Base-by-base conservation (phyloP, 176 grass and related monocot species). In the Lolium perenne region DNA sequence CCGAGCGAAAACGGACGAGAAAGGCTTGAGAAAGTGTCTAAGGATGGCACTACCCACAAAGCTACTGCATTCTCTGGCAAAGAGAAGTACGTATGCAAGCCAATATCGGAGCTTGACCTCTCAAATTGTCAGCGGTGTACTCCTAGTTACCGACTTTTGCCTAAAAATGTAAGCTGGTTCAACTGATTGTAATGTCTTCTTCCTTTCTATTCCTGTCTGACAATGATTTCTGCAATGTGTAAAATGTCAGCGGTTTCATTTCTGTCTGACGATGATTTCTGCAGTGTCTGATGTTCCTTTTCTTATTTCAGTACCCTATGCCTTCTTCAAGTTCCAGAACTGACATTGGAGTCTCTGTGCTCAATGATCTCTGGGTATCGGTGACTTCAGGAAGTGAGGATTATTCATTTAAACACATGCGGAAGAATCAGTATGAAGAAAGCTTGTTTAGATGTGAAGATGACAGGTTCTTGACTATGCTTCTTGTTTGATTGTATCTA, bases 361-460 rank as follows among this genome's bases (percentile, higher is more conserved):
- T 95, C 64, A 95, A 95, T 79, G 93, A 95, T 89, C 35, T 79
- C 6, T 95, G 93, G 93, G 93, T 95, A 48, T 92, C 93, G 38
- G 91, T 95, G 38, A 95, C 93, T 41, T 95, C 91, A 38, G 91
- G 93, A 91, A 95, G 91, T 71, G 93, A 95, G 63, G 93, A 95
- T 89, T 95, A 93, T 77, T 95, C 93, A 89, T 95, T 95, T 81
- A 93, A 93, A 78, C 93, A 95, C 83, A 95, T 95, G 93, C 71
- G 91, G 40, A 95, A 95, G 87, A 95, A 95, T 77, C 93, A 95
- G 63, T 95, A 95, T 38, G 93, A 93, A 90, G 93, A 95, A 75
- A 95, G 90, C 75, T 87, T 95, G 81, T 95, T 95, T 88, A 89
- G 91, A 95, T 95, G 93, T 22, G 93, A 95, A 95, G 93, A 95